Conservation (phyloP, 2,329 filamentous ascomycete genomes). For the Fonsecaea nubica region DNA sequence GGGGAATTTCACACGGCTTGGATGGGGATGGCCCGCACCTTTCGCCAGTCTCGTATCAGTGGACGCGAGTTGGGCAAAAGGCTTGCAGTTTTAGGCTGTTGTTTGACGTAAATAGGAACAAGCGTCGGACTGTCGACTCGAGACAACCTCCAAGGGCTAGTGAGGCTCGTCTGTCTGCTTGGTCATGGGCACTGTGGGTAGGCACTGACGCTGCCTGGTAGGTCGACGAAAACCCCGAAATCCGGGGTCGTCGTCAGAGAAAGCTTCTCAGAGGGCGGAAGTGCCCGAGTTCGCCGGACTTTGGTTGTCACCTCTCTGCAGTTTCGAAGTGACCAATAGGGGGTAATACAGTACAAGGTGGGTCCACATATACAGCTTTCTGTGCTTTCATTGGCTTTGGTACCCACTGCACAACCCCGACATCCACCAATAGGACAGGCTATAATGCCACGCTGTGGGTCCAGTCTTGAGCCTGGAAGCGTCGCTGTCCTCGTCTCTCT, state of each 20-base stretch:
- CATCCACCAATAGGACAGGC: not conserved
- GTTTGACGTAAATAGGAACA: constrained; percentile 6
- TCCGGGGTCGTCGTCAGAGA: not conserved
- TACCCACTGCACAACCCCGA: not conserved
- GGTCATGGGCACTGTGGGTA: not conserved
- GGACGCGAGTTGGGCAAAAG: not conserved
- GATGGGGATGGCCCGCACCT: not conserved
- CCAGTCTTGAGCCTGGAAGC: not conserved
- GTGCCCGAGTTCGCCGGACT: constrained; percentile 1
- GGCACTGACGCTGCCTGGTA: not conserved
- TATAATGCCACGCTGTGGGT: not conserved
- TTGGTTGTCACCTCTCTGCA: not conserved
- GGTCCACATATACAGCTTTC: not conserved
- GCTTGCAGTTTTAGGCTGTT: not conserved
- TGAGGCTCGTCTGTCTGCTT: not conserved
- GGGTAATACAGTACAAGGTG: not conserved
- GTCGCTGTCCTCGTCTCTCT: not conserved
- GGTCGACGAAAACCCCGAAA: not conserved
- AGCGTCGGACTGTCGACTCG: not conserved
- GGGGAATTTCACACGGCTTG: not conserved
- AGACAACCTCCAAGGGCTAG: not conserved
- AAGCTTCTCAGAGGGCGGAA: not conserved
- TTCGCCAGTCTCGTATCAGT: not conserved
- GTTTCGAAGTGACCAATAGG: not conserved
- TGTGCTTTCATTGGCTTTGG: not conserved